Base-by-base conservation (phyloP, 2,329 filamentous ascomycete genomes). In the Exserohilum rostratum region DNA sequence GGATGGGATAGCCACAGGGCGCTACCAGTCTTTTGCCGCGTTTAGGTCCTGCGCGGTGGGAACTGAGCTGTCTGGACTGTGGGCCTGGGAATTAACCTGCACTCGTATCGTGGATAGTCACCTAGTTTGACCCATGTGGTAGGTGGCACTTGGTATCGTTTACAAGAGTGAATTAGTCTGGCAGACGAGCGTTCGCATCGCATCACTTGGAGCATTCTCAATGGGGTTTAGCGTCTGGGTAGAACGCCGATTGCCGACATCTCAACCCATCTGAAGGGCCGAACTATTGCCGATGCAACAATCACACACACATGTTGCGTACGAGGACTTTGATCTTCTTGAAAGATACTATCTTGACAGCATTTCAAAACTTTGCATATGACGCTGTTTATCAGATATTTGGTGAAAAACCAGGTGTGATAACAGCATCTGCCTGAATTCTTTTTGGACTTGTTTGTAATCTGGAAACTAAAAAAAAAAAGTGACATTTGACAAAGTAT, bases 191-290 rank as follows among this genome's bases (percentile, higher is more conserved):
- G 50, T 20, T 47, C 33, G 45, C 50, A 49, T 53, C 53, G 53
- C 57, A 48, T 58, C 57, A 59, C 53, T 52, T 56, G 57, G 33
- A 39, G 46, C 58, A 54, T 39, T 42, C 42, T 48, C 18, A 52
- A 55, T 18, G 29, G 15, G 50, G 54, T 42, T 34, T 54, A 57
- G 54, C 54, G 52, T 42, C 18, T 31, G 29, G 30, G 29, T 27
- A 9, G 12, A 38, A 27, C 38, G 31, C 39, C 47, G 39, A 50
- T 34, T 13, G 39, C 47, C 39, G 47, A 50, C 37, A 33, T 43
- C 31, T 38, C 43, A 29, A 46, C n/a, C 6, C 7, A 22, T 6
- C 6, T 27, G 15, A 15, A 44, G 10, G 10, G 10, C 40, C 22
- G 30, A 20, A n/a, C 35, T 39, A 9, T 39, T 25, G 39, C 39